Conservation (phyloP, 108 stramenopile species). For the Cyclostephanos tholiformis region DNA sequence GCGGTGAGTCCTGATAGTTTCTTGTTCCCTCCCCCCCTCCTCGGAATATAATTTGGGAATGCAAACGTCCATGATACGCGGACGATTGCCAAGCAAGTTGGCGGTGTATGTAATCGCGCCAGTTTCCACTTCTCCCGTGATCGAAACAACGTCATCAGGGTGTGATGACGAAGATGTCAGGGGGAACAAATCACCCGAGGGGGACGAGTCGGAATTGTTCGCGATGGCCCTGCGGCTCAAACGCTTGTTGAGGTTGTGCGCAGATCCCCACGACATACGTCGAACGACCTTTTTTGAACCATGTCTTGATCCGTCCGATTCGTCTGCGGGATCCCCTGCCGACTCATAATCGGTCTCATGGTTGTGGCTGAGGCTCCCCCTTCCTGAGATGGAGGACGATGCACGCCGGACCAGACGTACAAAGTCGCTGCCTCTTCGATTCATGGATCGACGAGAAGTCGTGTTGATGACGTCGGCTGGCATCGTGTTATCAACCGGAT, state of each 20-base stretch:
- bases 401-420: conserved; percentile 34
- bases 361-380: conserved; percentile 10
- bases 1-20: conserved; percentile 14
- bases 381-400: conserved; percentile 19
- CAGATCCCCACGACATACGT: background rate
- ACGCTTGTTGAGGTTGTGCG: conserved; percentile 4
- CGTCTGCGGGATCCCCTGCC: conserved; percentile 1
- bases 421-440: conserved; percentile 17
- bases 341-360: background rate
- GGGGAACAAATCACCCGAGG: background rate
- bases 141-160: background rate
- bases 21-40: conserved; percentile 58
- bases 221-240: conserved; percentile 70
- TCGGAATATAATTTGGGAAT: conserved; percentile 66
- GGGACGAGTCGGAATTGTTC: conserved; percentile 21
- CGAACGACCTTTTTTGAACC: background rate
- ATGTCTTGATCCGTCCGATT: conserved; percentile 3
- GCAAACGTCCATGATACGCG: conserved; percentile 90
- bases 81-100: conserved; percentile 83
- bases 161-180: background rate
- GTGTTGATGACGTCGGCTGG: conserved; percentile 4
- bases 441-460: background rate
- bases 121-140: conserved; percentile 64
- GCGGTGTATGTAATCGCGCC: conserved; percentile 88
- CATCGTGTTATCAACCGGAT: background rate